Conservation (phyloP, 352 stramenopile genomes). For the Poterioochromonas sp. region DNA sequence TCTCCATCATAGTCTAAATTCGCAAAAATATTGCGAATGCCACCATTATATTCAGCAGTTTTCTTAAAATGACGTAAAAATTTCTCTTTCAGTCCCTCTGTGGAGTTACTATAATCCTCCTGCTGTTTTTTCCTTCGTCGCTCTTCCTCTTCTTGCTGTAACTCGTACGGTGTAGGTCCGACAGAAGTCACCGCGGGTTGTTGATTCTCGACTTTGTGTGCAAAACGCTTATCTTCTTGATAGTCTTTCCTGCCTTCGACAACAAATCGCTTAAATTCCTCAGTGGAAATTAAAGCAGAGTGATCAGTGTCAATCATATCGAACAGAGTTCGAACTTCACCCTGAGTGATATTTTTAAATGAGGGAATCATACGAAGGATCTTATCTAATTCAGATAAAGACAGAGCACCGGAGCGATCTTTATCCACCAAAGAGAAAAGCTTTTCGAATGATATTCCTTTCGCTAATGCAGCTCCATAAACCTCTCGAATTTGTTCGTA, state of each 20-base stretch:
- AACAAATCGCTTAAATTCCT: constrained; percentile 28
- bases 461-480: background rate
- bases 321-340: constrained; percentile 33
- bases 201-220: background rate
- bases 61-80: constrained; percentile 13
- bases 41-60: constrained; percentile 36
- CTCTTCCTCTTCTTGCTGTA: background rate
- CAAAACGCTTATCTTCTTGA: background rate
- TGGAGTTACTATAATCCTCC: background rate
- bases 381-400: constrained; percentile 51
- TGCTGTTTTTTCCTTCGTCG: constrained; percentile 7
- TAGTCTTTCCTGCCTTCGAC: background rate
- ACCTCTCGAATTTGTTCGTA: background rate
- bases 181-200: background rate
- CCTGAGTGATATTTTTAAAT: constrained; percentile 19
- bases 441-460: constrained; percentile 38
- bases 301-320: constrained; percentile 34
- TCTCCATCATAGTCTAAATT: constrained; percentile 57
- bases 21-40: constrained; percentile 32
- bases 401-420: constrained; percentile 53
- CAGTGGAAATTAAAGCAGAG: constrained; percentile 32
- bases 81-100: background rate
- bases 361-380: constrained; percentile 49
- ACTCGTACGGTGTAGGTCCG: background rate
- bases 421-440: constrained; percentile 50